These are phyloP conservation scores for Aspergillus baeticus DNA, from an alignment of 495 filamentous ascomycete genomes.

Conservation along the genomic window DNA sequence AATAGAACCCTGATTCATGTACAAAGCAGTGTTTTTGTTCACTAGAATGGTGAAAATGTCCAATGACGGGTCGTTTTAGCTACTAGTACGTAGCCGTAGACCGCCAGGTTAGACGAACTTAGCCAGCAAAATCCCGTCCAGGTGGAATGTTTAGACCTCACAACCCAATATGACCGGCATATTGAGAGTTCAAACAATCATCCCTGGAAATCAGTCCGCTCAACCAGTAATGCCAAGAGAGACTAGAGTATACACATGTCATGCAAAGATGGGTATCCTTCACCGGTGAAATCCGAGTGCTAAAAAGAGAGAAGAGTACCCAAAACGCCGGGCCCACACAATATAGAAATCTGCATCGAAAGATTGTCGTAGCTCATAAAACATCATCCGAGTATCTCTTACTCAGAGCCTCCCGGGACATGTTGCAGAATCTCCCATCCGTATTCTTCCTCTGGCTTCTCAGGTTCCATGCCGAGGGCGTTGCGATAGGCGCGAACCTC, in stretches of 20 bases:
- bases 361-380: slow-evolving; percentile 18
- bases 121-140: neutral
- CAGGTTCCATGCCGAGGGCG: slow-evolving; percentile 52
- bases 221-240: slow-evolving; percentile 9
- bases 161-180: slow-evolving; percentile 10
- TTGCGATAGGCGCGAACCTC: slow-evolving; percentile 55
- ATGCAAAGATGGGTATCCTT: slow-evolving; percentile 26
- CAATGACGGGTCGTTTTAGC: neutral
- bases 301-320: slow-evolving; percentile 11
- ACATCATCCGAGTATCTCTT: slow-evolving; percentile 7
- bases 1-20: neutral
- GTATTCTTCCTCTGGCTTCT: slow-evolving; percentile 52
- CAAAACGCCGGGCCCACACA: slow-evolving; percentile 15
- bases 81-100: too few species aligned
- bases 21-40: neutral
- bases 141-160: neutral
- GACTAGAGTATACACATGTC: slow-evolving; percentile 14
- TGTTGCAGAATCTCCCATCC: slow-evolving; percentile 54
- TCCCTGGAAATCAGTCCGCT: neutral
- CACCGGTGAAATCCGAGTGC: slow-evolving; percentile 13
- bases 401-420: slow-evolving; percentile 36
- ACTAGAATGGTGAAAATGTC: neutral
- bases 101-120: neutral
- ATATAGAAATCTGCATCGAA: slow-evolving; percentile 16
- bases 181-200: slow-evolving; percentile 3